These are phyloP conservation scores for Talaromyces verruculosus DNA, from an alignment of 2,329 filamentous ascomycete genomes.

Conservation along the genomic window DNA sequence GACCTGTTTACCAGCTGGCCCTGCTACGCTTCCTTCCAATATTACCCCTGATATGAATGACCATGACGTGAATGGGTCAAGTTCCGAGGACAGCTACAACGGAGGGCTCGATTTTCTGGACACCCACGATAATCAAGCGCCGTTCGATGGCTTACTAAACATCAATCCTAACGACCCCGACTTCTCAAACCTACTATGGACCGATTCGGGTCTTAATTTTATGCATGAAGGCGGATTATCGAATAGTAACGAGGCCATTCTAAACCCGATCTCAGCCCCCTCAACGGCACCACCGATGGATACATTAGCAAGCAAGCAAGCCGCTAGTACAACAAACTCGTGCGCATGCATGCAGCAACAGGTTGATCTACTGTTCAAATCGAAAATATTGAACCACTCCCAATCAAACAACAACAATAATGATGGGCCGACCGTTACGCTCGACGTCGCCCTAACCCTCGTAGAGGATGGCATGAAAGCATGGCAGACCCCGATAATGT, in stretches of 20 bases:
- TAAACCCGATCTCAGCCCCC: background rate
- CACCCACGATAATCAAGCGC: background rate
- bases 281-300: background rate
- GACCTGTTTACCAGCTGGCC: background rate
- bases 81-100: background rate
- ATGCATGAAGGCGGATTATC: background rate
- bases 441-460: constrained; percentile 5
- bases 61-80: background rate
- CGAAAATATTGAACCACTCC: background rate
- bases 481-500: constrained; percentile 15
- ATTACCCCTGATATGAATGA: background rate
- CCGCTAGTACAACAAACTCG: background rate
- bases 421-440: background rate
- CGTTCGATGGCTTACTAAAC: background rate
- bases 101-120: background rate
- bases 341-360: constrained; percentile 9
- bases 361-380: constrained; percentile 1
- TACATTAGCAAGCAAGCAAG: background rate
- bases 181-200: constrained; percentile 4
- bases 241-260: background rate
- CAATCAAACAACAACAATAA: background rate
- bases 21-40: background rate
- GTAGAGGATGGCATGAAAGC: constrained; percentile 13
- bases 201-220: background rate
- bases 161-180: background rate